A percentile compares a stretch with the other conserved stretches of the same genome.
phyloP scores from a whole-genome alignment of 2,329 filamentous ascomycete species.

The Ophiosphaerella narmari region DNA sequence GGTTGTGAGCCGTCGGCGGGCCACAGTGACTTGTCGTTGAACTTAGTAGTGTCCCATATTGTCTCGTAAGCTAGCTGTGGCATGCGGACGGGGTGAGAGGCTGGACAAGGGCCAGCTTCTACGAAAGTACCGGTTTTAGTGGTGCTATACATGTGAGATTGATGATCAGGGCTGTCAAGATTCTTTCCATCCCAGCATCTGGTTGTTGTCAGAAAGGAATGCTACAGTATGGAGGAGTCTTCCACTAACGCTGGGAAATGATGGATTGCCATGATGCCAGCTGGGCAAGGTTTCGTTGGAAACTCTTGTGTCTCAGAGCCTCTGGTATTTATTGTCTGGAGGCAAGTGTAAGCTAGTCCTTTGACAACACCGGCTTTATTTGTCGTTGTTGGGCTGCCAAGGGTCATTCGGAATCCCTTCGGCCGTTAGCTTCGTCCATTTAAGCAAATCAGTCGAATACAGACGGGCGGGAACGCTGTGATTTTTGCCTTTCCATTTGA shows the following conservation, averaged over 20 bases:
- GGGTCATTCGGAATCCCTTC: slow-evolving; percentile 20
- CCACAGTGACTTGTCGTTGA: slow-evolving; percentile 15
- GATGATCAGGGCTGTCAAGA: slow-evolving; percentile 61
- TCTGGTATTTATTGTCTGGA: slow-evolving; percentile 45
- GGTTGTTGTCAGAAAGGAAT: slow-evolving; percentile 37
- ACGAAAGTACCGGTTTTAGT: slow-evolving; percentile 30
- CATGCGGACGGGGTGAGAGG: slow-evolving; percentile 14
- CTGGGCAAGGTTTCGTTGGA: slow-evolving; percentile 48
- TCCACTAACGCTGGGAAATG: slow-evolving; percentile 63
- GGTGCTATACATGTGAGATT: slow-evolving; percentile 67
- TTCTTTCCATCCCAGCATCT: slow-evolving; percentile 64
- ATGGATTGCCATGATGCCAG: slow-evolving; percentile 65
- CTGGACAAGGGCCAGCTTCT: slow-evolving; percentile 11
- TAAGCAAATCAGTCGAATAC: slow-evolving; percentile 3
- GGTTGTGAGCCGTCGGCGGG: slow-evolving; percentile 13
- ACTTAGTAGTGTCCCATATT: slow-evolving; percentile 15
- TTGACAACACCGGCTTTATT: background rate
- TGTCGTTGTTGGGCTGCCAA: slow-evolving; percentile 15
- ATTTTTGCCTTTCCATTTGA: slow-evolving; percentile 22
- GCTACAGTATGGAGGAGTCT: background rate
- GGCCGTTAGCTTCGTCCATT: slow-evolving; percentile 2
- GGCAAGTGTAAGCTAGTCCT: slow-evolving; percentile 35
- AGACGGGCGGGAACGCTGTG: slow-evolving; percentile 15
- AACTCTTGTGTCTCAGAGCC: slow-evolving; percentile 10
- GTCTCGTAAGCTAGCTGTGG: slow-evolving; percentile 16